Base-by-base conservation (phyloP, 352 stramenopile species). In the Globisporangium paddicum region DNA sequence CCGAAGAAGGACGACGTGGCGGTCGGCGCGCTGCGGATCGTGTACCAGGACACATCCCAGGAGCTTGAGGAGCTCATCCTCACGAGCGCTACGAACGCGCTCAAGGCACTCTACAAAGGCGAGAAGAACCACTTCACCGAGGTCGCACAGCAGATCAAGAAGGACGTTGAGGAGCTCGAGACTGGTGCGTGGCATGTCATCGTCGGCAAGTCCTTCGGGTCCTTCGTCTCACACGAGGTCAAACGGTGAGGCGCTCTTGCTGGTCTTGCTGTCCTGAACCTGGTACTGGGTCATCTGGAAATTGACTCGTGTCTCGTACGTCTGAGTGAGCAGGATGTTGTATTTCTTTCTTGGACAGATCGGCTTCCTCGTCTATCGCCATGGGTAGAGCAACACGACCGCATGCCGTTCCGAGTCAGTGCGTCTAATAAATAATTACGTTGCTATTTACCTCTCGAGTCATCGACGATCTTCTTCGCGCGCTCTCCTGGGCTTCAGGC, bases 81-180 rank as follows among this genome's bases (percentile, higher is more conserved):
- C 32, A 58, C 57, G 2, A 90, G 79, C 61, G 82, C 80, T 50
- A 90, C 82, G 18, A 92, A 92, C 53, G 84, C 86, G 8, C 73
- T 95, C 37, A 86, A 89, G 61, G 74, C 79, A 4, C 67, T 92
- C 18, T 93, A 90, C 78, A 93, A 94, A 45, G 82, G 82, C 58
- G 82, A 96, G 48, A 90, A 93, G 64, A 88, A 65, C 46, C 82
- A 92, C 51, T 93, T 92, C 64, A 89, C 81, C 3, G 79, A 94
- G 26, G 73, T 93, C 23, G 85, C 81, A 8, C 72, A 92, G 65
- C 75, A 88, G 58, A 79, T 94, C 60, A 94, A 90, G 46, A 84
- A 82, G 37, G 82, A 90, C 8, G 61, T 94, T 35, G 82, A 91
- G 48, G 82, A 93, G 42, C 63, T 64, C 30, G 63, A 91, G 51